Evolutionary conservation across 1,284 basidiomycete genomes (phyloP).

Genomic region (Phylloboletellus chloephorus): DNA sequence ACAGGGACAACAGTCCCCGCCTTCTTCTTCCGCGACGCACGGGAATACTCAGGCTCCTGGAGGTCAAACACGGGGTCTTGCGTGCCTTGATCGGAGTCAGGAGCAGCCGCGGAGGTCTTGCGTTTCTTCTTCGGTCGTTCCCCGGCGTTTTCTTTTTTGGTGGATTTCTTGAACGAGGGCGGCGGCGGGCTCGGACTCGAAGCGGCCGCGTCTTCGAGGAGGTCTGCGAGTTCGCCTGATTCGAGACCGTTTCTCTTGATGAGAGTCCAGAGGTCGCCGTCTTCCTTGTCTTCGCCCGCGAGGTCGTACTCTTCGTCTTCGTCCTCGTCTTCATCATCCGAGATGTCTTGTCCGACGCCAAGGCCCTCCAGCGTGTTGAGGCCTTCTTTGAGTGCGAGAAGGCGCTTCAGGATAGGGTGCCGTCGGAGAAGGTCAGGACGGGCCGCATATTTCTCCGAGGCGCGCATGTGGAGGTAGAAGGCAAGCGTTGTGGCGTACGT

Average conservation of each 20-base stretch:
- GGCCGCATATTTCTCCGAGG: conserved; percentile 57
- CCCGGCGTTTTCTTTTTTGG: conserved; percentile 12
- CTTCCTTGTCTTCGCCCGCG: conserved; percentile 16
- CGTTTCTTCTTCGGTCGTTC: conserved; percentile 38
- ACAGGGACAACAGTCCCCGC: not conserved
- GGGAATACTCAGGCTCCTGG: conserved; percentile 60
- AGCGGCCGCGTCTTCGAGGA: conserved; percentile 47
- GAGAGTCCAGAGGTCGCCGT: conserved; percentile 28
- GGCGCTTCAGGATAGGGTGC: conserved; percentile 78
- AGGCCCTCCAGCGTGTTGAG: conserved; percentile 80
- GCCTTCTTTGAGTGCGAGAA: conserved; percentile 83
- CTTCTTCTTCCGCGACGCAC: conserved; percentile 27
- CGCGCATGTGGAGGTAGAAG: conserved; percentile 87
- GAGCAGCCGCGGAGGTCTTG: conserved; percentile 29
- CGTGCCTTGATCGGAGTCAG: conserved; percentile 9
- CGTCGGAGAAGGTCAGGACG: conserved; percentile 61
- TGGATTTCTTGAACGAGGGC: conserved; percentile 16
- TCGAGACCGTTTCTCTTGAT: conserved; percentile 37
- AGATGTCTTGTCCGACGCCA: conserved; percentile 52
- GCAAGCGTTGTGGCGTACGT: conserved; percentile 89
- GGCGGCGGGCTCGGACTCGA: conserved; percentile 10
- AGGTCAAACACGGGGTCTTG: conserved; percentile 57
- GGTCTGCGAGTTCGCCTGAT: conserved; percentile 48
- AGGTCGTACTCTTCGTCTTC: conserved; percentile 32
- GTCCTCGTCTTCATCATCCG: conserved; percentile 40